Conservation (phyloP, 257 asterid genomes). For the Verbascum thapsus region DNA sequence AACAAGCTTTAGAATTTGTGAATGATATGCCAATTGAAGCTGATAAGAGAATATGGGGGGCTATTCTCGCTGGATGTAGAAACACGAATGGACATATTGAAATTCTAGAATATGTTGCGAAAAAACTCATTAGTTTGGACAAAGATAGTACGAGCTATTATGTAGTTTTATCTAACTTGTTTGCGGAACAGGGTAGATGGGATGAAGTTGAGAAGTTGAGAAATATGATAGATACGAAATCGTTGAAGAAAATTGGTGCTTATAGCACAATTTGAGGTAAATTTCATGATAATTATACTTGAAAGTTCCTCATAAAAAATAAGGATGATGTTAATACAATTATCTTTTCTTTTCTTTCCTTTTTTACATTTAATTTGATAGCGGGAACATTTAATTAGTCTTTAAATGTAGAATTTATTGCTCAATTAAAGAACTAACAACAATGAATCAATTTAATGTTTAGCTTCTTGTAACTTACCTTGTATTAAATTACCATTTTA, state of each 20-base stretch:
- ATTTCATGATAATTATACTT: not conserved
- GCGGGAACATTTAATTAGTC: conserved; percentile 12
- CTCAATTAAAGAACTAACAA: conserved; percentile 7
- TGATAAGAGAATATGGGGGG: conserved; percentile 82
- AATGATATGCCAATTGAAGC: conserved; percentile 68
- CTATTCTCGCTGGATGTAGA: conserved; percentile 79
- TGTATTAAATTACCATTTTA: conserved; percentile 21
- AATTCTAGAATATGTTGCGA: conserved; percentile 48
- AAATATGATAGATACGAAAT: conserved; percentile 42
- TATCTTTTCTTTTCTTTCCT: too few species aligned
- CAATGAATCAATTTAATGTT: conserved; percentile 24
- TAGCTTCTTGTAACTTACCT: conserved; percentile 37
- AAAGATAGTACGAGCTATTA: conserved; percentile 54
- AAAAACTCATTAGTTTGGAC: conserved; percentile 56
- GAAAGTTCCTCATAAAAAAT: not conserved
- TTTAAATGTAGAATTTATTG: conserved; percentile 21
- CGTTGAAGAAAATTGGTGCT: conserved; percentile 58
- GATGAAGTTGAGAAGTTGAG: conserved; percentile 68
- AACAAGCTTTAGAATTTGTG: conserved; percentile 76
- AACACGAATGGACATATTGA: conserved; percentile 46
- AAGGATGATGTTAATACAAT: too few species aligned
- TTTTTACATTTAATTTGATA: too few species aligned
- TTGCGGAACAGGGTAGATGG: conserved; percentile 78
- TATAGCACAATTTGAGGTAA: conserved; percentile 51
- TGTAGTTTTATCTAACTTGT: conserved; percentile 62